Evolutionary conservation across 75 land plant species (phyloP), one percentile per base, ranked within the genome.

Genomic region (Pseudotsuga menziesii): DNA sequence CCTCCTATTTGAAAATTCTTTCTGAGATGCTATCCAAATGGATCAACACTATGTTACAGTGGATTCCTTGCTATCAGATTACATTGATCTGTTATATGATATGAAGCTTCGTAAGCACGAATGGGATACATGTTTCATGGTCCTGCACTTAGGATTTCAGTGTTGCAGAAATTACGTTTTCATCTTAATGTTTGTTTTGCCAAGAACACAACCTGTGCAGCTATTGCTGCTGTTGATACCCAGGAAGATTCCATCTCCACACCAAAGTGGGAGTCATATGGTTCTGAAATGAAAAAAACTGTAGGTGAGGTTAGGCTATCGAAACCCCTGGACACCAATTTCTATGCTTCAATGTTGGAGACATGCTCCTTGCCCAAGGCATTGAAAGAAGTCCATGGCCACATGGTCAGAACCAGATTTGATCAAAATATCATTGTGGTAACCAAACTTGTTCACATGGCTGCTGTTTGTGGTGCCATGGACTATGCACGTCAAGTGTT

Each of bases 401-500:
- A 22, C 25, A 74, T 79, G 36, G 16, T 79, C 56, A 55, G 75
- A 57, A 80, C 44, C 44, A 58, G 66, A 14, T 7, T 27, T 5
- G 26, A 57, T 56, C 52, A 25, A 0, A 52, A 54, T 20, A 67
- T 27, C 39, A 25, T 58, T 44, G 12, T 79, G 20, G 77, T 11
- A 20, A 75, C 56, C 29, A 64, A 71, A 39, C 59, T 79, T 5
- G 58, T 79, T 35, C 56, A 55, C 9, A 73, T 74, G 58, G 75
- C 17, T 56, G 3, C 27, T 2, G 27, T 15, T 4, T 52, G 25
- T 7, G 78, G 58, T 17, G 8, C 15, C 9, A 69, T 74, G 75
- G 32, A 55, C 2, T 74, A 74, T 74, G 75, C 23, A 1, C 75
- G 58, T 11, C 58, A 5, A 25, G 75, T 74, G 29, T 74, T 74